Evolutionary conservation across 495 filamentous ascomycete genomes (phyloP).

Genomic region (Gamarada debralockiae): DNA sequence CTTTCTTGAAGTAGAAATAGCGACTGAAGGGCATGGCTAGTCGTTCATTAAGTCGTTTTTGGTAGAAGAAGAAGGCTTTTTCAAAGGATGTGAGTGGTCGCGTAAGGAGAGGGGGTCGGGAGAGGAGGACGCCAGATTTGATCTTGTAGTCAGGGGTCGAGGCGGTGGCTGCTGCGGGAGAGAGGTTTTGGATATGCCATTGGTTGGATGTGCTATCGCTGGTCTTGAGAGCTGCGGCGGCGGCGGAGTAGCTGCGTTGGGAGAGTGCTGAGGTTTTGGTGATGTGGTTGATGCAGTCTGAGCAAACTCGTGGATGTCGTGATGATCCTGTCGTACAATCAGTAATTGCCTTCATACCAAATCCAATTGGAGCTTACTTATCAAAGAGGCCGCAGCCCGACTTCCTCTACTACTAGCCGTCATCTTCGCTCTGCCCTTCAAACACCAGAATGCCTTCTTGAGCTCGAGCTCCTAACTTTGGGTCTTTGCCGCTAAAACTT

Average conservation of each 20-base stretch:
- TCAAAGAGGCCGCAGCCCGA: slow-evolving; percentile 33
- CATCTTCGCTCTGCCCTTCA: slow-evolving; percentile 25
- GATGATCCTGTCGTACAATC: slow-evolving; percentile 13
- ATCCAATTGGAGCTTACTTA: slow-evolving; percentile 21
- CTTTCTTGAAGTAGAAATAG: slow-evolving; percentile 94
- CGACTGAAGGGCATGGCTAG: slow-evolving; percentile 82
- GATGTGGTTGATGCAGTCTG: slow-evolving; percentile 31
- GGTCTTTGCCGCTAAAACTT: not conserved
- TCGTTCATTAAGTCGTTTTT: slow-evolving; percentile 93
- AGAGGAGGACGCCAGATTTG: slow-evolving; percentile 78
- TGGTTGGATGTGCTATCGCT: slow-evolving; percentile 5
- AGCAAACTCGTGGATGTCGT: slow-evolving; percentile 18
- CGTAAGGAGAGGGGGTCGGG: slow-evolving; percentile 83
- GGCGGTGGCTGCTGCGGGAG: slow-evolving; percentile 21
- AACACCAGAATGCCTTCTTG: not conserved
- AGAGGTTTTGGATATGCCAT: slow-evolving; percentile 10
- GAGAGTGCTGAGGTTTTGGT: slow-evolving; percentile 20
- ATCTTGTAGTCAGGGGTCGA: slow-evolving; percentile 52
- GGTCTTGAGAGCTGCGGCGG: slow-evolving; percentile 16
- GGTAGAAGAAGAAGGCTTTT: slow-evolving; percentile 90
- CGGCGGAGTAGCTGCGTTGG: slow-evolving; percentile 23
- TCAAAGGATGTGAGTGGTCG: slow-evolving; percentile 83
- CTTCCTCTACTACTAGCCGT: slow-evolving; percentile 46
- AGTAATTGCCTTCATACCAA: slow-evolving; percentile 24
- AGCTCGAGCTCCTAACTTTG: not conserved